Evolutionary conservation across 768 basidiomycete species (phyloP), one percentile per base, ranked within the genome.

Genomic region (Rhodosporidiobolus sp.): DNA sequence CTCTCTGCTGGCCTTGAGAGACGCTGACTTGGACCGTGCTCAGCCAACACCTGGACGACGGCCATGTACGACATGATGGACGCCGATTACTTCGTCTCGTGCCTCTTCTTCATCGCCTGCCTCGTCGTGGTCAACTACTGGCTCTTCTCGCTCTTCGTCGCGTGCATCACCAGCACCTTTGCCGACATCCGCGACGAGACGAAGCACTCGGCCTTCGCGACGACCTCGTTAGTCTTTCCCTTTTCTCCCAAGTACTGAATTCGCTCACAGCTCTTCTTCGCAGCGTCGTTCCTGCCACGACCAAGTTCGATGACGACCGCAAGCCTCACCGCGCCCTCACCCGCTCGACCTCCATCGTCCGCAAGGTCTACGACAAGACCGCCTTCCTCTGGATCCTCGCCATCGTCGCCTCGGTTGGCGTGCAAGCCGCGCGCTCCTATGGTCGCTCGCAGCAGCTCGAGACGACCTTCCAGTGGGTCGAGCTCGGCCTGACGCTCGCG

Each of bases 51-150:
- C 1, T 84, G 81, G 81, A 78, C 75, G 49, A 34, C 20, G 7
- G n/a, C 38, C 72, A 96, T 96, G 94, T 97, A 96, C 80, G 78
- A 81, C 26, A 88, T 90, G 84, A 90, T 96, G 79, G 91, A 92
- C 77, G 84, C 94, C 0, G 95, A 98, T 79, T 94, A 89, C 81
- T 91, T 90, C 79, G 82, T 89, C n/a, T 91, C 92, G 1, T 89
- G 86, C 73, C 83, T 94, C 69, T 97, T 91, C 83, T 96, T 91
- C 83, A 88, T 97, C 71, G 82, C 88, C 43, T 88, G 88, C 65
- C 83, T 97, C 71, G 83, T 98, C 74, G 86, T 96, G 32, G 85
- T 97, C 77, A 95, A 97, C 81, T 92, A 96, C 80, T 83, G 82
- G 82, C 56, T 77, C 24, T 63, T 76, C 28, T 70, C 76, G 28